phyloP scores from a whole-genome alignment of 2,329 filamentous ascomycete genomes.

The Didymella segeticola region DNA sequence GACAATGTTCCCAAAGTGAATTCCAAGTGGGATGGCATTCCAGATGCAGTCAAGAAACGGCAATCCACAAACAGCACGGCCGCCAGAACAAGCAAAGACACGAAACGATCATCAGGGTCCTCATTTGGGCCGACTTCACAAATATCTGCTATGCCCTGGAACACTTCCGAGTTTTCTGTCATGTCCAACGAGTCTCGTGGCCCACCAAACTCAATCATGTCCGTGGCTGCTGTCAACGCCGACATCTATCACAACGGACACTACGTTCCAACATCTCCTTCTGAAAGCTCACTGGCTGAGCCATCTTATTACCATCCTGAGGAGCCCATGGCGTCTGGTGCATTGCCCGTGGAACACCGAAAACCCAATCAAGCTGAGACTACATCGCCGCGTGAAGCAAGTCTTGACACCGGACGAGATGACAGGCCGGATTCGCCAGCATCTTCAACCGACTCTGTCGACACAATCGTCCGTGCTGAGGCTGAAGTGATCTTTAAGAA shows the following conservation, averaged over 20 bases:
- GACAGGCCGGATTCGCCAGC: slow-evolving; percentile 31
- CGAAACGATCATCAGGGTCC: slow-evolving; percentile 22
- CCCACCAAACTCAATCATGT: slow-evolving; percentile 41
- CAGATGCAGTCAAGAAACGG: slow-evolving; percentile 47
- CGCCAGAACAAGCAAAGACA: slow-evolving; percentile 20
- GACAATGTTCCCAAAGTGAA: slow-evolving; percentile 60
- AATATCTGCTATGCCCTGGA: slow-evolving; percentile 14
- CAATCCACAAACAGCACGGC: slow-evolving; percentile 19
- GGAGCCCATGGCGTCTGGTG: slow-evolving; percentile 23
- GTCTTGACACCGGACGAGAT: slow-evolving; percentile 14
- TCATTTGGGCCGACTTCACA: slow-evolving; percentile 25
- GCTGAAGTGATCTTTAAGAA: slow-evolving; percentile 38
- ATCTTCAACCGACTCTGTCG: slow-evolving; percentile 28
- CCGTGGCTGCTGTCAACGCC: slow-evolving; percentile 19
- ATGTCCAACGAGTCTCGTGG: slow-evolving; percentile 34
- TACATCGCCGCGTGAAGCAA: slow-evolving; percentile 15
- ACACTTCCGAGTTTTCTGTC: slow-evolving; percentile 31
- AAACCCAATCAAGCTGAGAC: neutral
- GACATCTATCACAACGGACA: slow-evolving; percentile 15
- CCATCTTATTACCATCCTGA: slow-evolving; percentile 39
- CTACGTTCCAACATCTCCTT: slow-evolving; percentile 24
- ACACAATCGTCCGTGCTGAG: slow-evolving; percentile 33
- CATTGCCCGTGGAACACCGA: slow-evolving; percentile 16
- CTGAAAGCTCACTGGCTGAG: slow-evolving; percentile 34
- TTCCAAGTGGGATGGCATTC: slow-evolving; percentile 62